Base-by-base conservation (phyloP, 305 asterid species). In the Plantago lanceolata region DNA sequence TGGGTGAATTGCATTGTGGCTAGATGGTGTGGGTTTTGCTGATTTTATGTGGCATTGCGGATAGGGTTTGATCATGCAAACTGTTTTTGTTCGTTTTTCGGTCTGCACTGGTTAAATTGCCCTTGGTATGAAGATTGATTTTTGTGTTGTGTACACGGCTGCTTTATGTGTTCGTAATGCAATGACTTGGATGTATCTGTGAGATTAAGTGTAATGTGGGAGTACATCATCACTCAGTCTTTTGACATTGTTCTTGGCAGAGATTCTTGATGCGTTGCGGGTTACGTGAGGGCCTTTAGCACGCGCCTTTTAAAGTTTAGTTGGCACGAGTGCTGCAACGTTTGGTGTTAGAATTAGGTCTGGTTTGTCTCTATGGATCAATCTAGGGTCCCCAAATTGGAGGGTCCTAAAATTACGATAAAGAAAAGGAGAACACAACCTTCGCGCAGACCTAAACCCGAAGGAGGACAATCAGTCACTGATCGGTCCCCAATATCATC, bases 341-440 rank as follows among this genome's bases (percentile, higher is more conserved):
- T 35, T 43, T 78, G 68, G 24, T 49, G 18, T 57, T 71, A 61
- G 68, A 33, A 44, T 54, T 53, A 44, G 31, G 50, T n/a, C 18
- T 28, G 45, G 59, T 51, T 70, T 18, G 19, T 59, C 20, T 33
- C 58, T 57, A 92, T 92, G 98, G 96, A 85, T 66, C 94, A 82
- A 50, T 64, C 78, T 61, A 71, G 69, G 66, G 83, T 71, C 50
- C 69, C 87, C 68, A 82, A 64, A 47, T 54, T 74, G 70, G 96
- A 89, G 56, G 73, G 79, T 62, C 40, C 60, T 61, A 85, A 74
- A 50, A 70, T 65, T 67, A 61, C 84, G 52, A 59, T 76, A 35
- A 89, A 82, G 71, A 89, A 72, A 82, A 89, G 61, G 85, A 85
- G 97, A 75, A 93, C 86, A 68, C 91, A 77, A 64, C 79, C 86